Base-by-base conservation (phyloP, 768 basidiomycete species). In the Suillus brevipes region DNA sequence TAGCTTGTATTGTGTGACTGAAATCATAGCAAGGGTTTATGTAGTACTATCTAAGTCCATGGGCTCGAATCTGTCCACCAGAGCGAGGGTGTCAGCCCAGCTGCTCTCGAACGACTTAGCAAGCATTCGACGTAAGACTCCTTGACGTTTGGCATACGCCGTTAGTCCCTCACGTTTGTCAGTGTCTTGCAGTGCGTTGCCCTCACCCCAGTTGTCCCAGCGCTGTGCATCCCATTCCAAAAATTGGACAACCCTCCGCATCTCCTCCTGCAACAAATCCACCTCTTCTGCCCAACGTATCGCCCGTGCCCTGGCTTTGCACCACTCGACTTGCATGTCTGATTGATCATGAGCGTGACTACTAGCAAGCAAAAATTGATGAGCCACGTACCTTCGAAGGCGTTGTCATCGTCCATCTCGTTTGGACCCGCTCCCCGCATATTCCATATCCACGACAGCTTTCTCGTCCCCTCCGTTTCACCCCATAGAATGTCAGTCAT, bases 391-490 rank as follows among this genome's bases (percentile, higher is more conserved):
- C 42, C 34, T 45, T 64, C 60, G 5, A 3, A 31, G 9, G 34
- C 2, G 10, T 18, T 47, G 25, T 49, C 60, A 3, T 60, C 14
- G n/a, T 61, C 60, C 0, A 63, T 62, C 40, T 60, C 9, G 0
- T 23, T 49, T 6, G 14, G 1, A 50, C 3, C 43, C 0, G 18
- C 31, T 34, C 36, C 62, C n/a, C 1, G 23, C 36, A 38, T 49
- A 12, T 4, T 45, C 68, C 68, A 69, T 3, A 69, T 67, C 68
- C 66, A 69, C 0, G 64, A 63, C 2, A 69, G 16, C 3, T 43
- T 60, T 34, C 66, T 62, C 2, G 60, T 60, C 1, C 68, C 68
- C 31, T 69, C 61, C 0, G 60, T 40, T 45, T 64, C 63, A 1
- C 53, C 60, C 34, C 61, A 50, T 9, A 64, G 9, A 4, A 64